Evolutionary conservation across 768 basidiomycete genomes (phyloP).

Genomic region (Ramaria sp.): DNA sequence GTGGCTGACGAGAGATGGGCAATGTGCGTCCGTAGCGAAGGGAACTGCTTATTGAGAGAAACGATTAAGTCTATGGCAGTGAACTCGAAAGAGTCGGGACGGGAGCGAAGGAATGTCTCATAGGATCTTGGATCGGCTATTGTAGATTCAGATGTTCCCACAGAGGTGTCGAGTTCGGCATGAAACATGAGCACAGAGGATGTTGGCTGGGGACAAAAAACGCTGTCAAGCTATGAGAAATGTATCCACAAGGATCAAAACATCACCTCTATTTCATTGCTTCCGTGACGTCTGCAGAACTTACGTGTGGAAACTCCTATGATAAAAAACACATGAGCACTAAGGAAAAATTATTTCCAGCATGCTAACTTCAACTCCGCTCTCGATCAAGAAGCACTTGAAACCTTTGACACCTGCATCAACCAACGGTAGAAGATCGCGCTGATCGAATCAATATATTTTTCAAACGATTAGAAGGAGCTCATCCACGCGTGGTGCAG

Average conservation of each 20-base stretch:
- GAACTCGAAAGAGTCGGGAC: conserved; percentile 70
- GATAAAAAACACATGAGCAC: neutral
- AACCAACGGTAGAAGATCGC: conserved; percentile 64
- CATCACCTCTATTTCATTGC: conserved; percentile 70
- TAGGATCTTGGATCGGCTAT: conserved; percentile 46
- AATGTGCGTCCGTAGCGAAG: conserved; percentile 75
- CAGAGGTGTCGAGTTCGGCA: conserved; percentile 58
- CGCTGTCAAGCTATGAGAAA: neutral
- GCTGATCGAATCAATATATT: conserved; percentile 26
- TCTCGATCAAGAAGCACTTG: conserved; percentile 94
- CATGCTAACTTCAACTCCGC: conserved; percentile 72
- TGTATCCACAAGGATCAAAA: neutral
- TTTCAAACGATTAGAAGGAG: neutral
- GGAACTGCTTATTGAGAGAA: conserved; percentile 47
- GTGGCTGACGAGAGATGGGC: conserved; percentile 87
- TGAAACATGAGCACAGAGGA: conserved; percentile 79
- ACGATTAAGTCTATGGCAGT: conserved; percentile 75
- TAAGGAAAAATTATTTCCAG: conserved; percentile 1
- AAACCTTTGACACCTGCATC: conserved; percentile 84
- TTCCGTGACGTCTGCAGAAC: conserved; percentile 48
- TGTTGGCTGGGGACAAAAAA: conserved; percentile 34
- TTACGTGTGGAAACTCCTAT: conserved; percentile 89
- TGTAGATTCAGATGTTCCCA: conserved; percentile 10
- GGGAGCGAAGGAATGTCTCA: conserved; percentile 74
- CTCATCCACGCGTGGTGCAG: neutral